These are phyloP conservation scores for Apophysomyces ossiformis DNA, from an alignment of 371 early-diverging fungal genomes.

Conservation along the genomic window DNA sequence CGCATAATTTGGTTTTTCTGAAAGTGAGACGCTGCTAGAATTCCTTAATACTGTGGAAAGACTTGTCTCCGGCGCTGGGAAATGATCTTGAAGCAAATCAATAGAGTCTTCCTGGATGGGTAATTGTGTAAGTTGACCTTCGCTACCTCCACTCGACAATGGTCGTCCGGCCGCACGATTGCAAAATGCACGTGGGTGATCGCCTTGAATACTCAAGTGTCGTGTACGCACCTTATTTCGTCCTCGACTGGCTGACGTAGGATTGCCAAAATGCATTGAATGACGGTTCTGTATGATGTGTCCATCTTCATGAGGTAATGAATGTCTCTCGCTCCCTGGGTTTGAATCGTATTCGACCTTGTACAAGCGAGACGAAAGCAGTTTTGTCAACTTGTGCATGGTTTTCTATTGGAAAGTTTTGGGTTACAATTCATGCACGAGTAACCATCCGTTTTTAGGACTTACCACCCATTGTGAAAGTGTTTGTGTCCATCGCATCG, in stretches of 20 bases:
- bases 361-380: slow-evolving; percentile 54
- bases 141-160: slow-evolving; percentile 33
- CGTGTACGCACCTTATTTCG: slow-evolving; percentile 36
- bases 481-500: slow-evolving; percentile 57
- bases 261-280: slow-evolving; percentile 18
- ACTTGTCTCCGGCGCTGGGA: slow-evolving; percentile 31
- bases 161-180: slow-evolving; percentile 27
- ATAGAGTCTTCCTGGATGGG: slow-evolving; percentile 9
- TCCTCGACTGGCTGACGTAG: slow-evolving; percentile 14
- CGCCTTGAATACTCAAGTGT: slow-evolving; percentile 37
- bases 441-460: not conserved
- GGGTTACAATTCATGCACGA: not conserved
- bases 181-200: slow-evolving; percentile 19
- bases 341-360: slow-evolving; percentile 54
- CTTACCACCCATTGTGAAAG: slow-evolving; percentile 65
- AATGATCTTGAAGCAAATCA: slow-evolving; percentile 13
- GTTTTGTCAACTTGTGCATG: slow-evolving; percentile 57
- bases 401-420: slow-evolving; percentile 45
- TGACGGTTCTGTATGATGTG: slow-evolving; percentile 19
- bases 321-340: slow-evolving; percentile 15
- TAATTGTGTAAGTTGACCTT: slow-evolving; percentile 28
- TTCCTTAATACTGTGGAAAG: slow-evolving; percentile 33
- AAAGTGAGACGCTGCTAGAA: slow-evolving; percentile 40
- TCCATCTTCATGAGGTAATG: not conserved
- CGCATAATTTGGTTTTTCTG: slow-evolving; percentile 36